Evolutionary conservation across 257 asterid genomes (phyloP), one percentile per base, ranked within the genome.

Genomic region (Forsythia viridissima): DNA sequence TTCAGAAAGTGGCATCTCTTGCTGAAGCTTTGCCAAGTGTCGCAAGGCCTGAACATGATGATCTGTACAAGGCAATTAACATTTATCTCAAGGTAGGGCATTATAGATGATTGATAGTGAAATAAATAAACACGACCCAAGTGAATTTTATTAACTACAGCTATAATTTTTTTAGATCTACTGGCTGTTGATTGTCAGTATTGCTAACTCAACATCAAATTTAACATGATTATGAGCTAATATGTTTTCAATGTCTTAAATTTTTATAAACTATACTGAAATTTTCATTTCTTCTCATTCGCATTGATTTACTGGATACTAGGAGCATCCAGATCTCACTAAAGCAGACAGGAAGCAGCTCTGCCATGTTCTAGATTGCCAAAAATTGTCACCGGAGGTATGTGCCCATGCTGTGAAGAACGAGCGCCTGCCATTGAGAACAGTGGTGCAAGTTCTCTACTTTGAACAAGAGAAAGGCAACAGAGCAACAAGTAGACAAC

Each of bases 391-490:
- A 0, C 89, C 92, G 2, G 89, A 88, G 40, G 79, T 84, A 48
- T 86, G 94, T 8, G 84, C 84, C 6, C 96, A 92, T 75, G 96
- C 87, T 1, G 92, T 89, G 77, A 89, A 87, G 85, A 92, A 92
- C 61, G 96, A 92, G 81, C 88, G 77, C 2, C 83, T 91, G 79
- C 96, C 97, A 1, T 76, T 92, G 80, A 87, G 97, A 81, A 89
- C 90, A 0, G 91, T 92, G 69, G 96, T 92, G 82, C 97, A 89
- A 73, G 82, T 88, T 65, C 94, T 92, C 82, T 91, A 82, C 88
- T 87, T 88, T 63, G 94, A 91, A 63, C 90, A 86, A 69, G 94
- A 90, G 81, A 86, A 74, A 82, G 70, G 82, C 68, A 67, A 80
- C 84, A 65, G 20, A 30, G 24, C 42, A 21, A 72, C 80, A 66